A percentile compares a stretch with the other conserved stretches of the same genome.
Evolutionary conservation across 192 early-diverging fungal species (phyloP).

Genomic region (Chytriomyces confervae): DNA sequence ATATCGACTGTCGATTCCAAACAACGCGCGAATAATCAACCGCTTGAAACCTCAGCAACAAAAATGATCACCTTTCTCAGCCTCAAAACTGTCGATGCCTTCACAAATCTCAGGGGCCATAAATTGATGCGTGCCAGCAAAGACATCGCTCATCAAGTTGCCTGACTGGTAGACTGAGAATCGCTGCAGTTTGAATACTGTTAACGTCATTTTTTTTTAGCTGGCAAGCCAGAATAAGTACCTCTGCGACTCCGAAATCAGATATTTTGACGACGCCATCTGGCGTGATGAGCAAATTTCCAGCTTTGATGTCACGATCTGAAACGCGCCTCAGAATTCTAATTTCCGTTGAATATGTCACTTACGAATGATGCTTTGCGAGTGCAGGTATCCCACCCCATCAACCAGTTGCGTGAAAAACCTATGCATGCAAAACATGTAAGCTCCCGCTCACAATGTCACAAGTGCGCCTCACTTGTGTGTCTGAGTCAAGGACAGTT

Average conservation of each 20-base stretch:
- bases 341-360: too few species aligned
- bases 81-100: constrained; percentile 40
- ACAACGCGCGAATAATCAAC: not conserved
- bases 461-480: constrained; percentile 42
- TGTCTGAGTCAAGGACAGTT: constrained; percentile 44
- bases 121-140: constrained; percentile 68
- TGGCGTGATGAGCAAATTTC: constrained; percentile 59
- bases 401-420: constrained; percentile 64
- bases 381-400: constrained; percentile 57
- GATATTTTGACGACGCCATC: constrained; percentile 62
- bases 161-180: constrained; percentile 50
- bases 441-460: not conserved
- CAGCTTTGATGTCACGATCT: constrained; percentile 58
- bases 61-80: constrained; percentile 47
- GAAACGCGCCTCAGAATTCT: too few species aligned
- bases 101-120: constrained; percentile 59
- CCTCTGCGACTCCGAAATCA: constrained; percentile 67
- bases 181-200: constrained; percentile 52
- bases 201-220: too few species aligned
- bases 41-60: not conserved
- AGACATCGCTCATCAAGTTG: constrained; percentile 46
- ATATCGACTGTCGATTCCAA: constrained; percentile 50
- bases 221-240: too few species aligned
- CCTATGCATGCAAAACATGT: constrained; percentile 18
- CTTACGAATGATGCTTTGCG: constrained; percentile 58